phyloP scores from a whole-genome alignment of 768 basidiomycete species.

The Suillus spraguei region DNA sequence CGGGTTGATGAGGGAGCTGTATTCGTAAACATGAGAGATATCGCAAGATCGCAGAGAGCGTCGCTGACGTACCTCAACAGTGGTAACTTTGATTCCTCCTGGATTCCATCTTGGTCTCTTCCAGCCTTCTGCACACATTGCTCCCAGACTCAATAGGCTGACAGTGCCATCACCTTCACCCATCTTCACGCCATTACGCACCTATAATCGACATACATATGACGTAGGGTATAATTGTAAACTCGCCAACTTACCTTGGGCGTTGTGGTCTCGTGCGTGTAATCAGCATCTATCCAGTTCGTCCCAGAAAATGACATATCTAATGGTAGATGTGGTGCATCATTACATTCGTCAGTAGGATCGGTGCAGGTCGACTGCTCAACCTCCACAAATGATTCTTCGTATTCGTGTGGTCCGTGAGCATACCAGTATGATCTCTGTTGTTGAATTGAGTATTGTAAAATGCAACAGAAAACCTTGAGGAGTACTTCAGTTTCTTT shows the following conservation, averaged over 20 bases:
- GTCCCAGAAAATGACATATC: slow-evolving; percentile 57
- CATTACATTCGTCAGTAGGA: slow-evolving; percentile 41
- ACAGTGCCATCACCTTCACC: slow-evolving; percentile 98
- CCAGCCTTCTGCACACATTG: slow-evolving; percentile 99
- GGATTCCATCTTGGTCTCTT: slow-evolving; percentile 90
- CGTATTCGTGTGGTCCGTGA: slow-evolving; percentile 66
- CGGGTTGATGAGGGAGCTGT: slow-evolving; percentile 81
- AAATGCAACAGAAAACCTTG: slow-evolving; percentile 8
- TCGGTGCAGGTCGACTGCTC: slow-evolving; percentile 47
- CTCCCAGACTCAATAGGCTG: slow-evolving; percentile 78
- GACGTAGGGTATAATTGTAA: neutral
- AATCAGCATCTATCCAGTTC: slow-evolving; percentile 86
- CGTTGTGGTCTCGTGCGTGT: slow-evolving; percentile 59
- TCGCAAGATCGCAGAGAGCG: slow-evolving; percentile 3
- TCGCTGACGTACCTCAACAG: slow-evolving; percentile 68
- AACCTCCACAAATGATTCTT: slow-evolving; percentile 54
- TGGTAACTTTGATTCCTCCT: slow-evolving; percentile 80
- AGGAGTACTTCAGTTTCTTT: slow-evolving; percentile 86
- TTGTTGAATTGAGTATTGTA: neutral
- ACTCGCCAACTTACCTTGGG: slow-evolving; percentile 51
- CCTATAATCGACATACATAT: slow-evolving; percentile 33
- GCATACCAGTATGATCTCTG: slow-evolving; percentile 57
- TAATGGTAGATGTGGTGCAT: slow-evolving; percentile 44
- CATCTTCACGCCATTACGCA: slow-evolving; percentile 85
- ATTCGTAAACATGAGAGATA: slow-evolving; percentile 15